phyloP scores from a whole-genome alignment of 202 grass and related monocot species.

The Saccharum hybrid region DNA sequence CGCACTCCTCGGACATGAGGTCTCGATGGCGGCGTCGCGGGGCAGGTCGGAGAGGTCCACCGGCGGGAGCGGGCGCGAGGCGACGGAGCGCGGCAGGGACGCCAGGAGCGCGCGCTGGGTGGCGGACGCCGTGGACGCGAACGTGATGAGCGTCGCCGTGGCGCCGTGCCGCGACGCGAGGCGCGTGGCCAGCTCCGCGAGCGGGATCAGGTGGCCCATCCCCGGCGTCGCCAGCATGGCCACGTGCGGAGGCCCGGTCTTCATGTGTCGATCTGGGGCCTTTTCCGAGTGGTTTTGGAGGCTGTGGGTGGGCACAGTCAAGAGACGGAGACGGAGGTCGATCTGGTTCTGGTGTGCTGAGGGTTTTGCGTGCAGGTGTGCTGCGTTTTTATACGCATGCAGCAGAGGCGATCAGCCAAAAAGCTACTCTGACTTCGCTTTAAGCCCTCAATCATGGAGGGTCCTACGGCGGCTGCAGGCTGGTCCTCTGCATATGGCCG shows the following conservation, averaged over 20 bases:
- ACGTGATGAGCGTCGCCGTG: slow-evolving; percentile 48
- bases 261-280: neutral
- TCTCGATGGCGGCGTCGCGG: neutral
- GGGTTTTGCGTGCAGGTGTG: neutral
- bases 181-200: slow-evolving; percentile 48
- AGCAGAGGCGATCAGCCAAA: too few relatives aligned
- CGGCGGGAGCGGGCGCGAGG: neutral
- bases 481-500: too few relatives aligned
- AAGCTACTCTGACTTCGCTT: too few relatives aligned
- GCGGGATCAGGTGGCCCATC: slow-evolving; percentile 65
- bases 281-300: too few relatives aligned
- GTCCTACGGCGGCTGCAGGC: too few relatives aligned
- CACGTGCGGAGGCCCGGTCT: slow-evolving; percentile 26
- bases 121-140: slow-evolving; percentile 32
- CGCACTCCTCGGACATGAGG: neutral
- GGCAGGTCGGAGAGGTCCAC: neutral
- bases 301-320: too few relatives aligned
- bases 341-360: too few relatives aligned
- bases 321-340: too few relatives aligned
- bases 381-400: neutral
- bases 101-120: slow-evolving; percentile 38
- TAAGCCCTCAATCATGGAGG: too few relatives aligned
- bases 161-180: slow-evolving; percentile 35
- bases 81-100: slow-evolving; percentile 21
- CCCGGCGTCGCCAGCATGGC: slow-evolving; percentile 47